Conservation (phyloP, 2,329 filamentous ascomycete genomes). For the Stagonosporopsis vannaccii region DNA sequence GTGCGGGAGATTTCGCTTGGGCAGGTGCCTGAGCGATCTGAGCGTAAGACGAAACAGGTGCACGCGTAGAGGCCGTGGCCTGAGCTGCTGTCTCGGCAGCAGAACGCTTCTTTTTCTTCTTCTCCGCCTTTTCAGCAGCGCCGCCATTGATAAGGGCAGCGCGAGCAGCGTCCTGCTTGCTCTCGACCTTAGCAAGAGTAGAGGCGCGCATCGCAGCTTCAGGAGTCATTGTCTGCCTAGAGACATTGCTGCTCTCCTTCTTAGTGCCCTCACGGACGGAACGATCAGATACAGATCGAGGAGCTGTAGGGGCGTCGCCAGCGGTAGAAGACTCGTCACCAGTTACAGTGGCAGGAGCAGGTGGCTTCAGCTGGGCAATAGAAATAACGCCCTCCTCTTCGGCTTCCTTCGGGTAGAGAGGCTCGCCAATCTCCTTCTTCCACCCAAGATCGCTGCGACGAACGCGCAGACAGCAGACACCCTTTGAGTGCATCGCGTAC, state of each 20-base stretch:
- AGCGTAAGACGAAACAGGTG: constrained; percentile 50
- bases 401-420: constrained; percentile 79
- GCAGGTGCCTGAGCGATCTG: constrained; percentile 48
- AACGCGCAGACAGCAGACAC: constrained; percentile 87
- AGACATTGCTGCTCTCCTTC: constrained; percentile 45
- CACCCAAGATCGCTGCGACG: constrained; percentile 91
- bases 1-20: constrained; percentile 41
- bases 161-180: constrained; percentile 51
- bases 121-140: constrained; percentile 51
- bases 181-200: constrained; percentile 52
- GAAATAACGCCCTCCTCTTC: constrained; percentile 75
- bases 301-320: constrained; percentile 42
- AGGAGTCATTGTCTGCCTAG: constrained; percentile 45
- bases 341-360: constrained; percentile 30
- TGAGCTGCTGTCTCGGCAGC: constrained; percentile 58
- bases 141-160: constrained; percentile 52
- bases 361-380: constrained; percentile 69
- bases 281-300: constrained; percentile 45
- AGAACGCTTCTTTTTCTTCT: constrained; percentile 74
- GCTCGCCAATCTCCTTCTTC: constrained; percentile 83
- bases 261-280: constrained; percentile 47
- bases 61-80: constrained; percentile 33
- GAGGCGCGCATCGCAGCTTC: constrained; percentile 51
- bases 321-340: constrained; percentile 50
- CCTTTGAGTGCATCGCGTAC: constrained; percentile 97